Percentiles rank a stretch among this genome's conserved stretches.
Evolutionary conservation across 2,329 filamentous ascomycete species (phyloP).

Genomic region (Falciphora oryzae): DNA sequence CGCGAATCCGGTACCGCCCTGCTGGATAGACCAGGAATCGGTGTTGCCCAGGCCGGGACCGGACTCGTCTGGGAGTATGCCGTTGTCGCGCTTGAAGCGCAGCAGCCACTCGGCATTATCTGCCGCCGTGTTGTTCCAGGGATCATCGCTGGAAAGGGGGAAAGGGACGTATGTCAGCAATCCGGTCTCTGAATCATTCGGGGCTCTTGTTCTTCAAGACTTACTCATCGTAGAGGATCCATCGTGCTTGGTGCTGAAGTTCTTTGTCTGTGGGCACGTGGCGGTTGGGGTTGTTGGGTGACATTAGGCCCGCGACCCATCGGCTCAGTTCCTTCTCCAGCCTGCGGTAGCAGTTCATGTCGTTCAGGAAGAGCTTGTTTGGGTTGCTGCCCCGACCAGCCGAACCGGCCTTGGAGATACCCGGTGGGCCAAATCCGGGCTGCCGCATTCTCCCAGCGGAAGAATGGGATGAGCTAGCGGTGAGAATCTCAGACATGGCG

Average conservation of each 20-base stretch:
- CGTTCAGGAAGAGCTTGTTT: slow-evolving; percentile 46
- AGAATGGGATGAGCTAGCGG: neutral
- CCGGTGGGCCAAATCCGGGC: neutral
- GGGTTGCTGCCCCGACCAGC: neutral
- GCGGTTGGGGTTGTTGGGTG: slow-evolving; percentile 52
- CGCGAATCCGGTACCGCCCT: slow-evolving; percentile 49
- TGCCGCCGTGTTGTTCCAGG: slow-evolving; percentile 58
- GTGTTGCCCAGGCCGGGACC: slow-evolving; percentile 44
- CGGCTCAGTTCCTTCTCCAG: slow-evolving; percentile 47
- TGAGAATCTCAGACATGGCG: neutral
- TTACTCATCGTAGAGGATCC: slow-evolving; percentile 58
- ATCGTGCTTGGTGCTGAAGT: slow-evolving; percentile 57
- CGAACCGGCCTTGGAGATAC: slow-evolving; percentile 14
- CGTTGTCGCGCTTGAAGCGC: slow-evolving; percentile 54
- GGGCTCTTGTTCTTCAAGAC: slow-evolving; percentile 19
- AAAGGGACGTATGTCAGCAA: neutral
- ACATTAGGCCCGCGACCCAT: slow-evolving; percentile 48
- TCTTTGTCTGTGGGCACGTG: slow-evolving; percentile 57
- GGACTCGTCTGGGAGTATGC: slow-evolving; percentile 40
- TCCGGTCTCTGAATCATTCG: neutral
- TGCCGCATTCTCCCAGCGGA: neutral
- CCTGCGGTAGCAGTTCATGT: slow-evolving; percentile 55
- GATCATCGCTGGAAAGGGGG: slow-evolving; percentile 43
- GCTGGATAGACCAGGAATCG: slow-evolving; percentile 39
- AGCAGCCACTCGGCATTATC: slow-evolving; percentile 60